phyloP scores from a whole-genome alignment of 2,329 filamentous ascomycete species.

The Neofusicoccum kwambonambiense region DNA sequence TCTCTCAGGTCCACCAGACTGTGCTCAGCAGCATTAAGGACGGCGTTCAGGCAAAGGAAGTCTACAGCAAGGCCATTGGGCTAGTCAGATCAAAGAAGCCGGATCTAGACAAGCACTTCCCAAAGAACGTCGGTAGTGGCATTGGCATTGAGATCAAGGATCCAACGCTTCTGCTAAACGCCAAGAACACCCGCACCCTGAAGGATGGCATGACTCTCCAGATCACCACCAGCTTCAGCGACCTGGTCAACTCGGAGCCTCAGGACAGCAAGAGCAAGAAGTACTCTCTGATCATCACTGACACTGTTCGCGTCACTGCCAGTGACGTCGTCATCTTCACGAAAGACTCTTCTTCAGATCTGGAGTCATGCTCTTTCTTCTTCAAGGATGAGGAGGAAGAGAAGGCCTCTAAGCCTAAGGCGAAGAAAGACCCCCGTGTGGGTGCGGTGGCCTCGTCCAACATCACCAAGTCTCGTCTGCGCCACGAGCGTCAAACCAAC shows the following conservation, averaged over 20 bases:
- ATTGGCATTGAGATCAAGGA: conserved; percentile 93
- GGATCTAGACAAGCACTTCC: conserved; percentile 90
- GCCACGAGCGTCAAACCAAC: conserved; percentile 85
- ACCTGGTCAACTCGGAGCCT: conserved; percentile 81
- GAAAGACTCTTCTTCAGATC: conserved; percentile 83
- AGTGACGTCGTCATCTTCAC: conserved; percentile 86
- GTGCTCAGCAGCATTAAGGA: conserved; percentile 89
- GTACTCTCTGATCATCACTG: conserved; percentile 87
- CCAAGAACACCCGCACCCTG: conserved; percentile 76
- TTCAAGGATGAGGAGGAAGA: conserved; percentile 94
- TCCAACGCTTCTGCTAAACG: conserved; percentile 76
- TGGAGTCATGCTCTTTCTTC: conserved; percentile 95
- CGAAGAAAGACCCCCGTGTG: conserved; percentile 78
- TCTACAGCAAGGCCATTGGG: conserved; percentile 82
- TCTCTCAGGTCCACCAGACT: conserved; percentile 80
- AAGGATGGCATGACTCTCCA: conserved; percentile 98
- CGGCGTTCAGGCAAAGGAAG: conserved; percentile 80
- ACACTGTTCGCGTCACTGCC: conserved; percentile 84
- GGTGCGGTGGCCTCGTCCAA: conserved; percentile 91
- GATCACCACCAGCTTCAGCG: conserved; percentile 84
- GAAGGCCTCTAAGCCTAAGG: conserved; percentile 79
- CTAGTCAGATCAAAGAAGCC: conserved; percentile 88
- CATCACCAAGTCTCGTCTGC: conserved; percentile 88
- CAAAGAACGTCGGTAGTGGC: conserved; percentile 87
- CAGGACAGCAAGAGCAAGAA: conserved; percentile 87